phyloP scores from a whole-genome alignment of 768 basidiomycete genomes.

The Collybiopsis luxurians region DNA sequence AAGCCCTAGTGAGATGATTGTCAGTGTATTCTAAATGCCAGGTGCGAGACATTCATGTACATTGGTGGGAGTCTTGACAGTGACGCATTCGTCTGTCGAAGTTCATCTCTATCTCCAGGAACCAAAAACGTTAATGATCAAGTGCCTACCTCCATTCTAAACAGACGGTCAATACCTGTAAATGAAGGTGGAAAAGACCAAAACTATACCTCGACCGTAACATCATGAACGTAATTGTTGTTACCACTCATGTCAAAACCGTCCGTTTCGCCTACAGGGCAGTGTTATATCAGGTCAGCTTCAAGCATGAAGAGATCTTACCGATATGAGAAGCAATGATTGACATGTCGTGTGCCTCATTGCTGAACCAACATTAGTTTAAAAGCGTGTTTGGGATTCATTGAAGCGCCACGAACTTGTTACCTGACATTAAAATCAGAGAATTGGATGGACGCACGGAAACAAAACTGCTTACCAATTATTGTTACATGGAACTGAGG shows the following conservation, averaged over 20 bases:
- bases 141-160: conserved; percentile 1
- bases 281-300: background rate
- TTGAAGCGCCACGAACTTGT: conserved; percentile 6
- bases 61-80: conserved; percentile 28
- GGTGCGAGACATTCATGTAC: background rate
- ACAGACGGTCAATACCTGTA: background rate
- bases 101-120: background rate
- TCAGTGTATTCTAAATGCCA: background rate
- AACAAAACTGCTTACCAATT: conserved; percentile 11
- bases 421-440: background rate
- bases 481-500: conserved; percentile 24
- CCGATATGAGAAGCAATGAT: conserved; percentile 22
- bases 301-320: background rate
- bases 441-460: background rate
- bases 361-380: background rate
- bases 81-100: conserved; percentile 28
- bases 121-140: too few species aligned
- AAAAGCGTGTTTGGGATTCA: too few species aligned
- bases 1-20: conserved; percentile 7
- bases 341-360: conserved; percentile 20
- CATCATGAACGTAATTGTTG: conserved; percentile 28
- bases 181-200: background rate
- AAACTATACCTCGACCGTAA: conserved; percentile 23
- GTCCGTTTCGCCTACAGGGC: conserved; percentile 15
- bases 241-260: conserved; percentile 26